Base-by-base conservation (phyloP, 116 monocot genomes). In the Iris pallida region DNA sequence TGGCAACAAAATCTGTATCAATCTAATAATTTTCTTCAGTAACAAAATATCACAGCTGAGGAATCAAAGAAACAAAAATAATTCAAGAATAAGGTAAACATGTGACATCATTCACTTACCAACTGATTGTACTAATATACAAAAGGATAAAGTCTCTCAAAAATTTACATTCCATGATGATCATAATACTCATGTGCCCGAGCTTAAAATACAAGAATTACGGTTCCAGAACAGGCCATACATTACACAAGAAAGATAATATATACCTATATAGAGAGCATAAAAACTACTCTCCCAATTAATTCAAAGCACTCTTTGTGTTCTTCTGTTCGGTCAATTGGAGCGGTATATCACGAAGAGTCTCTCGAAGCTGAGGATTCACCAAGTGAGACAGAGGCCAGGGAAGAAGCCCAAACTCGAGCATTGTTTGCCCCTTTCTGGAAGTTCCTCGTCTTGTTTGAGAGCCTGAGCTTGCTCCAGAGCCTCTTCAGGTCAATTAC, bases 351-450 rank as follows among this genome's bases (percentile, higher is more conserved):
- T 77, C 77, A 80, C 3, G 76, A n/a, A n/a, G n/a, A 30, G 30
- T 30, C 30, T 42, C 71, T 61, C 12, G 67, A 71, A 14, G 76
- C 55, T 11, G 82, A 73, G 4, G 76, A 62, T 47, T 82, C 70
- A 12, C 81, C 76, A 4, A 81, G 65, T 8, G 81, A 73, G 53
- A 77, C 81, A 42, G 81, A 81, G 20, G 81, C 52, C 15, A 81
- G 67, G 8, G 81, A 69, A 14, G 81, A 81, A 57, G 81, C 77
- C 81, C 81, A 81, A 42, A 62, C 74, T 8, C 78, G 64, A 71
- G 78, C 82, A 66, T 61, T 74, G 16, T 64, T 78, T 0, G 82
- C 82, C 3, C 82, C 73, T 17, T 67, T 82, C 13, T 58, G 69
- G 6, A 78, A 73, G 40, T 66, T 78, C 66, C 69, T 68, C 11